Evolutionary conservation across 441 rosid species (phyloP).

Genomic region (Populus hybrid): DNA sequence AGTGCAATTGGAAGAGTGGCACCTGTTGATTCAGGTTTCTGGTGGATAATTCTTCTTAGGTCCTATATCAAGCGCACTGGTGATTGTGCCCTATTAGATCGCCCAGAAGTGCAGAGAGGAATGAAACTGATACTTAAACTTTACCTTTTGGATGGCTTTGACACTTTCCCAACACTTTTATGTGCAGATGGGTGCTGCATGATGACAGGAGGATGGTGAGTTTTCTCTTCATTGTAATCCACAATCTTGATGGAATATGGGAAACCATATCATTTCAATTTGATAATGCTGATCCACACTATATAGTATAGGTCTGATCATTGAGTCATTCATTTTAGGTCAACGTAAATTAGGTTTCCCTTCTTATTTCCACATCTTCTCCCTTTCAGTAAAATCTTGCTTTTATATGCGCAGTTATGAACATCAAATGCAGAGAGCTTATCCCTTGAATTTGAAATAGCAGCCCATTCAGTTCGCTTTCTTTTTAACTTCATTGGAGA

Average conservation of each 20-base stretch:
- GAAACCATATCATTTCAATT: not conserved
- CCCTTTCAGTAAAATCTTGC: not conserved
- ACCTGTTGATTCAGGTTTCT: constrained; percentile 66
- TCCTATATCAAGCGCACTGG: constrained; percentile 54
- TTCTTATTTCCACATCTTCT: not conserved
- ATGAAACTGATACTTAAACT: constrained; percentile 48
- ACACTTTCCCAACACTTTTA: constrained; percentile 52
- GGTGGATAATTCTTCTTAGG: constrained; percentile 65
- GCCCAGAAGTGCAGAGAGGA: constrained; percentile 45
- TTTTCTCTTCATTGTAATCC: constrained; percentile 5
- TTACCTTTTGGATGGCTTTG: constrained; percentile 60
- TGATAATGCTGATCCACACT: not conserved
- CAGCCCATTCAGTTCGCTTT: not conserved
- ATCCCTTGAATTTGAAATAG: not conserved
- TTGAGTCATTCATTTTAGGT: not conserved
- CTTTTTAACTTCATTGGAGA: not conserved
- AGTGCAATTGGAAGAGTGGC: constrained; percentile 67
- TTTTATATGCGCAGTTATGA: too few relatives aligned
- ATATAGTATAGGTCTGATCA: not conserved
- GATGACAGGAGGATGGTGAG: constrained; percentile 55
- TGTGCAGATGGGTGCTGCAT: constrained; percentile 54
- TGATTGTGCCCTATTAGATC: constrained; percentile 40
- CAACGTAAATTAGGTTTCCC: not conserved
- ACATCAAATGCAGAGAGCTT: not conserved
- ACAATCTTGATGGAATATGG: not conserved